These are phyloP conservation scores for Prunus yedoensis DNA, from an alignment of 331 rosid species.

Conservation along the genomic window DNA sequence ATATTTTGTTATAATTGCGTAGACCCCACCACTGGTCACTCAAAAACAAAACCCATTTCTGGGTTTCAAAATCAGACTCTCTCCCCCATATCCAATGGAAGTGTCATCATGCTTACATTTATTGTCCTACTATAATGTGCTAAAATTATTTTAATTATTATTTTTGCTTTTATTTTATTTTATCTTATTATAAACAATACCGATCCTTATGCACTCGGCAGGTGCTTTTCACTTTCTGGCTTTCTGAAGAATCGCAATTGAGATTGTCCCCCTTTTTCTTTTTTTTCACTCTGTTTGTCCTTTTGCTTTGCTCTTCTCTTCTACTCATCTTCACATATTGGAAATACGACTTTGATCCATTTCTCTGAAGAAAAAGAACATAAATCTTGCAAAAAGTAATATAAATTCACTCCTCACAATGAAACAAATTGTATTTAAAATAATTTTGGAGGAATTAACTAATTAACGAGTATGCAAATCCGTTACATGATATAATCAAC, in stretches of 20 bases:
- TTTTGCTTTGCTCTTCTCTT: neutral
- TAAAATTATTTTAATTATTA: constrained; percentile 43
- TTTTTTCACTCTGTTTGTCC: constrained; percentile 4
- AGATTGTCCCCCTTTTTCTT: constrained; percentile 31
- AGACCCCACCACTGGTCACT: constrained; percentile 62
- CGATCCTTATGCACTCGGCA: constrained; percentile 35
- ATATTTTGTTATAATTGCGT: constrained; percentile 43
- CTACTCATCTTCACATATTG: neutral
- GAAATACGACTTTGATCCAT: neutral
- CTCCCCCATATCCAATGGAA: constrained; percentile 47
- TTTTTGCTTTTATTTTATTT: constrained; percentile 33
- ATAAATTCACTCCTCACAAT: neutral
- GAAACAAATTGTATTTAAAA: neutral
- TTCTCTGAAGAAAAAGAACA: neutral
- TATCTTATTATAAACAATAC: constrained; percentile 24
- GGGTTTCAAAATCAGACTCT: constrained; percentile 38
- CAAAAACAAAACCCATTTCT: constrained; percentile 48
- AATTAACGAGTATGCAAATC: neutral
- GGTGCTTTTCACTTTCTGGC: constrained; percentile 65
- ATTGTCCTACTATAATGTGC: constrained; percentile 38
- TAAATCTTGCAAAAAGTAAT: neutral
- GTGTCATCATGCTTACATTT: constrained; percentile 34
- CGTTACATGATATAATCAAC: neutral
- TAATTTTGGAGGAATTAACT: neutral
- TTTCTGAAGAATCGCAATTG: constrained; percentile 39